Percentiles rank a stretch among this genome's conserved stretches.
Conservation (phyloP, 345 rosid species). For the Eucalyptus curtisii region DNA sequence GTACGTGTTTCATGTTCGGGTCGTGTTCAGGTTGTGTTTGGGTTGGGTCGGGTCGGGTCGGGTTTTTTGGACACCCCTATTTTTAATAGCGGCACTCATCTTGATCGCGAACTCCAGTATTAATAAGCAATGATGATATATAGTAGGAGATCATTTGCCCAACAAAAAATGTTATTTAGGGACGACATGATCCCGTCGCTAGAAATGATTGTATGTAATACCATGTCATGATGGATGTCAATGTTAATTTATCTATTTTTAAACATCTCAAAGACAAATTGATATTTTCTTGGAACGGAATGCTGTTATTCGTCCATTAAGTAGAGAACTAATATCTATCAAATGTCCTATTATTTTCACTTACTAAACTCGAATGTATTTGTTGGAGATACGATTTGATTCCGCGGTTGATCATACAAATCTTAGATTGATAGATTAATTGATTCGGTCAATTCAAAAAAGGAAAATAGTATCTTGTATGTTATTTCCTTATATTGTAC, state of each 20-base stretch:
- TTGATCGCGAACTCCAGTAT: neutral
- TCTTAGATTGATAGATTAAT: no score
- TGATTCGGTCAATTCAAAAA: no score
- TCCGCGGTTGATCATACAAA: rapidly evolving
- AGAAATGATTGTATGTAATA: neutral
- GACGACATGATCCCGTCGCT: neutral
- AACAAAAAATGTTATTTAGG: neutral
- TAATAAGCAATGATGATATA: neutral
- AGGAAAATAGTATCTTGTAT: no score
- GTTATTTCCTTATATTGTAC: no score
- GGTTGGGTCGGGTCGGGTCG: rapidly evolving
- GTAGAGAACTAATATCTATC: no score
- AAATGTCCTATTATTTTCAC: neutral
- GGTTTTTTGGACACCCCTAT: no score
- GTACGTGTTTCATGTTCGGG: no score
- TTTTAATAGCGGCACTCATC: neutral
- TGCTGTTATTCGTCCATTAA: rapidly evolving
- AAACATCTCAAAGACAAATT: neutral
- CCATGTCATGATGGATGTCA: neutral
- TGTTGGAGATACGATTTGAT: no score
- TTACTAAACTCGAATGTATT: no score
- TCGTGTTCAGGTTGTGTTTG: no score
- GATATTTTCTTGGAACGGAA: no score
- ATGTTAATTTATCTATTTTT: neutral
- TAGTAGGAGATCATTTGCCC: neutral